Conservation (phyloP, 352 stramenopile species). For the Phytopythium delawarense region DNA sequence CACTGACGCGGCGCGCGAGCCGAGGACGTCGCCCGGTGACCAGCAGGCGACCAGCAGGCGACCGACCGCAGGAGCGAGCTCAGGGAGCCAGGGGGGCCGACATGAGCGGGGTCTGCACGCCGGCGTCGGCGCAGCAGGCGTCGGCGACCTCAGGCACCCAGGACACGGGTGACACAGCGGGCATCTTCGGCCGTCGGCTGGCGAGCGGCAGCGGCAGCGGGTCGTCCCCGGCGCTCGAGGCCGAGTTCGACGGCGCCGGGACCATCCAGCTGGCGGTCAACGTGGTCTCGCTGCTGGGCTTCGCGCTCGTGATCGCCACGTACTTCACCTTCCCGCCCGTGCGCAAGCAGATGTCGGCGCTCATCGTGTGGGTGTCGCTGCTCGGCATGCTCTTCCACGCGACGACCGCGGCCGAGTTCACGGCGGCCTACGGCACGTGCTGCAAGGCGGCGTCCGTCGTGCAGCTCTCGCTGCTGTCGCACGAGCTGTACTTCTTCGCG, state of each 20-base stretch:
- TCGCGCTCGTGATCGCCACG: conserved; percentile 71
- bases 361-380: conserved; percentile 79
- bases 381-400: conserved; percentile 80
- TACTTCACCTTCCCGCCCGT: conserved; percentile 81
- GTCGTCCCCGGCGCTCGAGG: conserved; percentile 24
- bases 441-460: conserved; percentile 59
- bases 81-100: not conserved
- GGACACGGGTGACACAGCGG: conserved; percentile 18
- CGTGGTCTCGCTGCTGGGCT: conserved; percentile 67
- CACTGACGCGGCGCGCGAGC: not conserved
- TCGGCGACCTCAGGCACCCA: conserved; percentile 12
- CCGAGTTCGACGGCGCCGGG: conserved; percentile 49
- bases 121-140: conserved; percentile 12
- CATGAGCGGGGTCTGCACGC: conserved; percentile 19
- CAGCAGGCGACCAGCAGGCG: not conserved
- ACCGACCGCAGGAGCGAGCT: not conserved
- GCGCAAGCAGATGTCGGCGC: conserved; percentile 71
- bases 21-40: not conserved
- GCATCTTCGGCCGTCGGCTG: conserved; percentile 26
- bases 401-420: conserved; percentile 50
- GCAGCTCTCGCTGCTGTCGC: conserved; percentile 66
- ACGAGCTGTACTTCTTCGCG: conserved; percentile 85
- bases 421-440: conserved; percentile 44
- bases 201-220: conserved; percentile 6
- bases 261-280: conserved; percentile 57